Base-by-base conservation (phyloP, 2,329 filamentous ascomycete genomes). In the Sporothrix pallida region DNA sequence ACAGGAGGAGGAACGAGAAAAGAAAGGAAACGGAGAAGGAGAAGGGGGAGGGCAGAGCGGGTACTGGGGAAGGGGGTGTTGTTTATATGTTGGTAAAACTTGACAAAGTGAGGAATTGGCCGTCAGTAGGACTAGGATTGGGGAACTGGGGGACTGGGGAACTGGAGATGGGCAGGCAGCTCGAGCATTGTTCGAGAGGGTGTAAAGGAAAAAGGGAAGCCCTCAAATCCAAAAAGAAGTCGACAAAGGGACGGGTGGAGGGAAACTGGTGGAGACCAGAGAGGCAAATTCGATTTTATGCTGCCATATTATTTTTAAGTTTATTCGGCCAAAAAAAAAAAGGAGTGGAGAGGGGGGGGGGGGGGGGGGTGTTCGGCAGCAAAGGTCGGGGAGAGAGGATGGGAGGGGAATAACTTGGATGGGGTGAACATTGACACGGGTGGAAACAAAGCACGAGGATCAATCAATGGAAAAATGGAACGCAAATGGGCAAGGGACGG, bases 401-500 rank as follows among this genome's bases (percentile, higher is more conserved):
- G 37, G 46, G 65, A 26, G 46, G 46, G 65, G n/a, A 20, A 26
- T 20, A 20, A n/a, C 26, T 52, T 52, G 20, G 26, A 56, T 6
- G 37, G 52, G 52, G 37, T 54, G 67, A 70, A 20, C 15, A 37
- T 70, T 65, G 70, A 71, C 70, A 74, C 69, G 52, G 62, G 68
- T 52, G 72, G 50, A 72, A 62, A 71, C 69, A 65, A 70, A 46
- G 44, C 54, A 54, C 50, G 73, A 54, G 69, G 69, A 69, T 74
- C 73, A 71, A 74, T 74, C 54, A 74, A 72, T 72, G 70, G 73
- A 31, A 65, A 68, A 74, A 74, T 69, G 73, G 68, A 67, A 54
- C 31, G 15, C 26, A 72, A 48, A 65, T 48, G 50, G 60, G 60
- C 48, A 26, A 58, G 37, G 17, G 50, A 50, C 63, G 71, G 71